phyloP scores from a whole-genome alignment of 768 basidiomycete genomes.

The Lactarius hengduanensis region DNA sequence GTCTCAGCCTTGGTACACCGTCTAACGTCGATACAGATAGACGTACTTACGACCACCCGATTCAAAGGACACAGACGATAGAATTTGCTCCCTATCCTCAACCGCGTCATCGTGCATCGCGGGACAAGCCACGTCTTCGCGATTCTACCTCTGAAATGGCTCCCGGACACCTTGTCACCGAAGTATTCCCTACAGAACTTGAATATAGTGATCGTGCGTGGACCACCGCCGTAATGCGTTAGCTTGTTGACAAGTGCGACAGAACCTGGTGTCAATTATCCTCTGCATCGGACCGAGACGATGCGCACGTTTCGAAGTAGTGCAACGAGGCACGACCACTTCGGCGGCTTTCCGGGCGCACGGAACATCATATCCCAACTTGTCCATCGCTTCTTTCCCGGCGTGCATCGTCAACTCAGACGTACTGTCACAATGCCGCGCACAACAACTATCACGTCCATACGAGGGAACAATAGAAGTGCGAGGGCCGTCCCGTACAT shows the following conservation, averaged over 20 bases:
- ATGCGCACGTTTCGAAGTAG: constrained; percentile 25
- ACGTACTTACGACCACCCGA: constrained; percentile 21
- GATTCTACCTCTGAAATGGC: constrained; percentile 9
- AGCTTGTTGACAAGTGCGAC: neutral
- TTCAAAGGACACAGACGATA: constrained; percentile 47
- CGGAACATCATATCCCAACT: constrained; percentile 50
- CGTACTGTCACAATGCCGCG: constrained; percentile 75
- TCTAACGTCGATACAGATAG: constrained; percentile 1
- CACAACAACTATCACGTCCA: constrained; percentile 59
- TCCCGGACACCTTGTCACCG: neutral
- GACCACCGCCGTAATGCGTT: constrained; percentile 11
- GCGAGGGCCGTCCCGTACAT: constrained; percentile 71
- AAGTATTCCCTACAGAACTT: constrained; percentile 2
- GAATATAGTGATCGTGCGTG: constrained; percentile 15
- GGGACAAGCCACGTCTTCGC: constrained; percentile 20
- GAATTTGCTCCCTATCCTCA: constrained; percentile 49
- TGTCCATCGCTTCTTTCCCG: constrained; percentile 61
- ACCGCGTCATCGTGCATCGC: constrained; percentile 31
- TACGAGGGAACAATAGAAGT: constrained; percentile 40
- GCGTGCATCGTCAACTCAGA: constrained; percentile 53
- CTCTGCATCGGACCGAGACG: constrained; percentile 27
- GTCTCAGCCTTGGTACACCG: constrained; percentile 3
- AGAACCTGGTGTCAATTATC: constrained; percentile 24
- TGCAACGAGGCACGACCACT: constrained; percentile 41
- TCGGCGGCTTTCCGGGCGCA: constrained; percentile 78